phyloP scores from a whole-genome alignment of 208 protist species.

The Wallacemonas sp. region DNA sequence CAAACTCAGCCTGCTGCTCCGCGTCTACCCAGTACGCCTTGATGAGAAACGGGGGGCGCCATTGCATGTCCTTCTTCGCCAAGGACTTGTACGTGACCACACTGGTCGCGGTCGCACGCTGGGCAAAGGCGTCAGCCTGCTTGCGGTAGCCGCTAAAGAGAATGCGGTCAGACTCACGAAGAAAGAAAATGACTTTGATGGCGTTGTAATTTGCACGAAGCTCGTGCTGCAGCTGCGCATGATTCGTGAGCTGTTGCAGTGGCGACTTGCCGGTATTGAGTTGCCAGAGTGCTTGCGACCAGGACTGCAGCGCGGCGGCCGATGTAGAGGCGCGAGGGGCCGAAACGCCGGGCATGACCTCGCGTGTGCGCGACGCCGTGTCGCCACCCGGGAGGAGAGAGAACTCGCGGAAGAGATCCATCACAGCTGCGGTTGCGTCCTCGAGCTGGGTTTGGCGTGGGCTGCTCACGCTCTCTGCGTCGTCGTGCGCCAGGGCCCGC shows the following conservation, averaged over 20 bases:
- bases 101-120: conserved; percentile 15
- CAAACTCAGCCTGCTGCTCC: conserved; percentile 33
- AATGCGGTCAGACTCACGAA: conserved; percentile 41
- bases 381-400: no score
- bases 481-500: neutral
- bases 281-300: conserved; percentile 17
- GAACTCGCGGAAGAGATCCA: no score
- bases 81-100: conserved; percentile 25
- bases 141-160: conserved; percentile 40
- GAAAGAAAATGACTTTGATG: conserved; percentile 43
- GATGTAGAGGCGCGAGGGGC: neutral
- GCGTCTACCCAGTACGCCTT: conserved; percentile 52
- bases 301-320: conserved; percentile 17
- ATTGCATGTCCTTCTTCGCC: conserved; percentile 14
- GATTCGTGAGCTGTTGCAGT: conserved; percentile 29
- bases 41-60: conserved; percentile 15
- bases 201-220: conserved; percentile 23
- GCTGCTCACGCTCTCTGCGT: conserved; percentile 4
- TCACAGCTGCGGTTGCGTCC: no score
- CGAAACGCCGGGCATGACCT: neutral
- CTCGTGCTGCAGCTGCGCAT: conserved; percentile 32
- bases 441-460: no score
- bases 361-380: no score
- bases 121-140: conserved; percentile 24
- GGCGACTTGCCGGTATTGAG: conserved; percentile 18